These are phyloP conservation scores for Aristolochia californica DNA, from an alignment of 164 flowering plant species.

Conservation along the genomic window DNA sequence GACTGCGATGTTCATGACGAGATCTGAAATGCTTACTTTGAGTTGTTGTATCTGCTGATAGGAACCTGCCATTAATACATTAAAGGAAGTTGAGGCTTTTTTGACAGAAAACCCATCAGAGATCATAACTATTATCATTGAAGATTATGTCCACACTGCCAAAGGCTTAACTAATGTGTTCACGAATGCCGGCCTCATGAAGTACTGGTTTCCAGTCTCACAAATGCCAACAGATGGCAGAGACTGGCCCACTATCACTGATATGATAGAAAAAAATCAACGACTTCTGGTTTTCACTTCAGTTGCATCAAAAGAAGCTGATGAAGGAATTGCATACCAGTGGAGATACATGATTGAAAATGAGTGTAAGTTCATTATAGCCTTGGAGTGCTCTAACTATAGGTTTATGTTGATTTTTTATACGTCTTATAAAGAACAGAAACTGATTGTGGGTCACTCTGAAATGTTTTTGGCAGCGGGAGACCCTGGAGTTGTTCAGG, in stretches of 20 bases:
- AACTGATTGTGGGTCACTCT: background rate
- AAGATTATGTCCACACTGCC: slow-evolving; percentile 92
- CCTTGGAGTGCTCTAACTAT: background rate
- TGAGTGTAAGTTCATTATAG: slow-evolving; percentile 46
- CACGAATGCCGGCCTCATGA: slow-evolving; percentile 61
- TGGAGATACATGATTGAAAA: slow-evolving; percentile 95
- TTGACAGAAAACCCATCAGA: slow-evolving; percentile 61
- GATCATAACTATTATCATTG: slow-evolving; percentile 90
- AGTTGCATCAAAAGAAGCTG: slow-evolving; percentile 73
- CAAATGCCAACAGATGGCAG: slow-evolving; percentile 83
- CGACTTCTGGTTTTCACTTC: slow-evolving; percentile 91
- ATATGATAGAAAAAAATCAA: slow-evolving; percentile 68
- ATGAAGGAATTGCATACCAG: slow-evolving; percentile 91
- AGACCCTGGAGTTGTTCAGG: slow-evolving; percentile 72
- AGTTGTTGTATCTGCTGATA: slow-evolving; percentile 12
- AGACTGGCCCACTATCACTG: slow-evolving; percentile 90
- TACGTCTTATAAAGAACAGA: background rate
- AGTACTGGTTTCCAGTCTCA: slow-evolving; percentile 85
- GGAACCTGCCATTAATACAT: slow-evolving; percentile 93
- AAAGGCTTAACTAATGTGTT: slow-evolving; percentile 80
- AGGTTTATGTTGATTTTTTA: background rate
- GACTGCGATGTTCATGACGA: no score
- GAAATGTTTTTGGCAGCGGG: slow-evolving; percentile 52
- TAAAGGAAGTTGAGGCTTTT: slow-evolving; percentile 91
- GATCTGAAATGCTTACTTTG: background rate